Base-by-base conservation (phyloP, 441 rosid genomes). In the Gossypium lobatum region DNA sequence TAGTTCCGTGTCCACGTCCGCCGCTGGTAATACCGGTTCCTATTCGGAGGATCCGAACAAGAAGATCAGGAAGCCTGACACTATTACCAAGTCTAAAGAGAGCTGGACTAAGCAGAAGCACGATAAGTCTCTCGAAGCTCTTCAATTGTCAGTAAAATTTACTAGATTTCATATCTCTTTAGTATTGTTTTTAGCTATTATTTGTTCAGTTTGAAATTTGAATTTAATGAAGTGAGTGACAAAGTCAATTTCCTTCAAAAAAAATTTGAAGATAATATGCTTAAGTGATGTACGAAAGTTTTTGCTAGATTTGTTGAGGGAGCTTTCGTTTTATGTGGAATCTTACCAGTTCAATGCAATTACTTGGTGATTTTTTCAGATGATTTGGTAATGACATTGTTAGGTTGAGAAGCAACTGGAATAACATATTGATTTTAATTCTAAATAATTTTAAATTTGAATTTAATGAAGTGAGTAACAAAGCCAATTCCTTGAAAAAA, bases 71-170 rank as follows among this genome's bases (percentile, higher is more conserved):
- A 95, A 95, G 83, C 97, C 97, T 0, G 91, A 91, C 77, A 93
- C 96, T 0, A 90, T 93, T 69, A 93, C 95, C 7, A 95, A 95
- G 80, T 91, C 95, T 73, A 88, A 97, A 75, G 97, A 95, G 93
- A 95, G 85, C 86, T 93, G 99, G 99, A 90, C 95, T 0, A 95
- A 95, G 60, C 97, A 87, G 76, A 98, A 93, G 75, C 99, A 91
- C 75, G 99, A 95, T 75, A 89, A 87, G 84, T 95, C 91, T 81
- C 84, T 95, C 60, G 99, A 95, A 90, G 97, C 98, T 72, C 96
- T 95, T 55, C 96, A 91, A 42, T 81, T 95, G 98, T 91, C 78
- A 82, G 91, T 83, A 2, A 3, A 14, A 55, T 60, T 20, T 16
- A 4, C 69, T 18, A 0, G 3, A 55, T 57, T 21, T 78, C 0